These are phyloP conservation scores for Septoria petroselini DNA, from an alignment of 2,329 filamentous ascomycete species.

Conservation along the genomic window DNA sequence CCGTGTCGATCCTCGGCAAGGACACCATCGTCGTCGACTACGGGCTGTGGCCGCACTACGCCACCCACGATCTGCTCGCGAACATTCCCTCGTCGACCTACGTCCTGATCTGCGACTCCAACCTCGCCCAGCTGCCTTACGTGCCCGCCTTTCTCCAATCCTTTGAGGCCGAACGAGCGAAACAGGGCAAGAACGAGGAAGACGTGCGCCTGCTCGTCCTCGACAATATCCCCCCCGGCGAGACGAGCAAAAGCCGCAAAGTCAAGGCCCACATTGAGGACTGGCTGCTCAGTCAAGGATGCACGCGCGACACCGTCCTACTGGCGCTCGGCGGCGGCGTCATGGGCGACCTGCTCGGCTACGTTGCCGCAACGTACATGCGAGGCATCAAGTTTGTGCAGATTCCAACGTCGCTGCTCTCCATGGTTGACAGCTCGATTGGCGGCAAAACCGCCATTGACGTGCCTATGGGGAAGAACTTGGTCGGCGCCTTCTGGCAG, in stretches of 20 bases:
- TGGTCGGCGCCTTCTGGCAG: slow-evolving; percentile 96
- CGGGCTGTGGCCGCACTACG: slow-evolving; percentile 79
- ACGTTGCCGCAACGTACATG: slow-evolving; percentile 98
- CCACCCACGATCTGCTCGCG: slow-evolving; percentile 74
- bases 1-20: slow-evolving; percentile 79
- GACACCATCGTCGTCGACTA: slow-evolving; percentile 91
- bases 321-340: slow-evolving; percentile 94
- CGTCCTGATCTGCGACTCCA: slow-evolving; percentile 94
- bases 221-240: slow-evolving; percentile 82
- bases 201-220: slow-evolving; percentile 75
- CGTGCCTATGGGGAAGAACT: slow-evolving; percentile 90
- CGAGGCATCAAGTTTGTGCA: slow-evolving; percentile 93
- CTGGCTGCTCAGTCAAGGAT: slow-evolving; percentile 90
- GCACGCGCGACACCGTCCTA: slow-evolving; percentile 90
- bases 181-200: slow-evolving; percentile 41
- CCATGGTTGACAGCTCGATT: slow-evolving; percentile 98
- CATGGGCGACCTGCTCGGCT: slow-evolving; percentile 97
- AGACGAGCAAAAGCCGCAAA: slow-evolving; percentile 87
- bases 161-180: slow-evolving; percentile 52
- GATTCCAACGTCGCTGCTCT: slow-evolving; percentile 87
- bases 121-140: slow-evolving; percentile 71
- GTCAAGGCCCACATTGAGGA: slow-evolving; percentile 96
- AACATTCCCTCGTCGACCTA: slow-evolving; percentile 85
- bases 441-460: slow-evolving; percentile 98
- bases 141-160: slow-evolving; percentile 69